Evolutionary conservation across 768 basidiomycete genomes (phyloP).

Genomic region (Pisolithus marmoratus): DNA sequence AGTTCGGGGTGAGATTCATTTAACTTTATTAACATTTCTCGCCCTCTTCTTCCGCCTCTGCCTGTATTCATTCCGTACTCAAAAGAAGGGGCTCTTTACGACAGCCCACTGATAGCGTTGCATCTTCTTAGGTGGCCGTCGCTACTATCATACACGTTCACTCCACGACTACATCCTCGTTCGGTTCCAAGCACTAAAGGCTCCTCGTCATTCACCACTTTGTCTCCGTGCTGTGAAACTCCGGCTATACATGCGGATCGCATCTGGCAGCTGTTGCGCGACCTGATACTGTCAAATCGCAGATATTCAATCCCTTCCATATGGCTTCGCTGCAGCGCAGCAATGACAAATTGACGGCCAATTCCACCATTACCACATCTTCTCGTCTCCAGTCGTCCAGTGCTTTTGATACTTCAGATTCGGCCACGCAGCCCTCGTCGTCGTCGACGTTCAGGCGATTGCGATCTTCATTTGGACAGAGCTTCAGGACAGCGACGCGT

Average conservation of each 20-base stretch:
- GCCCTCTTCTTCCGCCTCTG: conserved; percentile 7
- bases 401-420: conserved; percentile 15
- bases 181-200: conserved; percentile 6
- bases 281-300: conserved; percentile 31
- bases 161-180: conserved; percentile 4
- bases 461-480: conserved; percentile 63
- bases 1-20: conserved; percentile 19
- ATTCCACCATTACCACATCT: conserved; percentile 34
- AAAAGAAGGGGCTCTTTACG: conserved; percentile 8
- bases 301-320: conserved; percentile 39
- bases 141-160: conserved; percentile 18
- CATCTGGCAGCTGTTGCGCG: conserved; percentile 44
- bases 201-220: conserved; percentile 10
- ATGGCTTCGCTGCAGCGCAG: conserved; percentile 40
- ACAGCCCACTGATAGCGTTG: conserved; percentile 11
- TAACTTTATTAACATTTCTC: conserved; percentile 16
- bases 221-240: conserved; percentile 10
- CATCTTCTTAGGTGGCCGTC: conserved; percentile 8
- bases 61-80: conserved; percentile 7
- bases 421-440: conserved; percentile 33
- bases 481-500: conserved; percentile 57
- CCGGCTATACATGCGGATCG: conserved; percentile 26
- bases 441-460: conserved; percentile 58
- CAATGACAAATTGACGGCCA: conserved; percentile 26
- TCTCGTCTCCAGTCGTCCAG: conserved; percentile 36